Percentiles rank a stretch among this genome's conserved stretches.
Evolutionary conservation across 1,284 basidiomycete genomes (phyloP).

Genomic region (Bondarzewia mesenterica): DNA sequence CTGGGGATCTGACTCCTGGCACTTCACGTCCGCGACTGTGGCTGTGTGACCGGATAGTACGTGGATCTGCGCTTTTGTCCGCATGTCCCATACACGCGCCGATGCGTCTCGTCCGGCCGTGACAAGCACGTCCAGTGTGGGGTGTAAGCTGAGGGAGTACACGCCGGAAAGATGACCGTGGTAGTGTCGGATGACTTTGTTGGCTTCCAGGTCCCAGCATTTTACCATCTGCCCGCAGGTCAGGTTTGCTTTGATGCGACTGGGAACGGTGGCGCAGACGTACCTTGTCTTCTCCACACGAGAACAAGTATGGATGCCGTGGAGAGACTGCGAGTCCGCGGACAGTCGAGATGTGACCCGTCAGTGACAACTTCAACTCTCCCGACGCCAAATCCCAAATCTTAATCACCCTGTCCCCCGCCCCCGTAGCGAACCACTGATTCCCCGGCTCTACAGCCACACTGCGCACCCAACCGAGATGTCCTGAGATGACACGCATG

Average conservation of each 20-base stretch:
- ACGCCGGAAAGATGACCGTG: constrained; percentile 97
- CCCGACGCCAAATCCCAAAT: constrained; percentile 99
- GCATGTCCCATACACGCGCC: constrained; percentile 99
- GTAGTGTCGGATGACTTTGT: constrained; percentile 98
- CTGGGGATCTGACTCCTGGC: constrained; percentile 94
- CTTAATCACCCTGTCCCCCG: constrained; percentile 97
- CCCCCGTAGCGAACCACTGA: constrained; percentile 97
- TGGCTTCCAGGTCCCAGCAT: constrained; percentile 98
- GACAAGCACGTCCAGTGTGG: constrained; percentile 92
- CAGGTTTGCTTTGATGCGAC: too few relatives aligned
- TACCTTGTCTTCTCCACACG: constrained; percentile 95
- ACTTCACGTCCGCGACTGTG: constrained; percentile 91
- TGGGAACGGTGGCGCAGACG: constrained; percentile 11
- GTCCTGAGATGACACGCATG: constrained; percentile 93
- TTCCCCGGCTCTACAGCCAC: constrained; percentile 96
- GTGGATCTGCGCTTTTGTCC: constrained; percentile 93
- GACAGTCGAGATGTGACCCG: constrained; percentile 96
- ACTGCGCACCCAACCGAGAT: constrained; percentile 97
- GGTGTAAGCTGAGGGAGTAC: constrained; percentile 86
- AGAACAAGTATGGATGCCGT: constrained; percentile 95
- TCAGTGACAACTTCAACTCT: constrained; percentile 91
- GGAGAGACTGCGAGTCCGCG: constrained; percentile 89
- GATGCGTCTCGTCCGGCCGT: constrained; percentile 94
- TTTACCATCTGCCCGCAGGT: constrained; percentile 81
- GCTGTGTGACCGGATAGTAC: constrained; percentile 90